Base-by-base conservation (phyloP, 805 yeast genomes). In the Monosporozyma unispora region DNA sequence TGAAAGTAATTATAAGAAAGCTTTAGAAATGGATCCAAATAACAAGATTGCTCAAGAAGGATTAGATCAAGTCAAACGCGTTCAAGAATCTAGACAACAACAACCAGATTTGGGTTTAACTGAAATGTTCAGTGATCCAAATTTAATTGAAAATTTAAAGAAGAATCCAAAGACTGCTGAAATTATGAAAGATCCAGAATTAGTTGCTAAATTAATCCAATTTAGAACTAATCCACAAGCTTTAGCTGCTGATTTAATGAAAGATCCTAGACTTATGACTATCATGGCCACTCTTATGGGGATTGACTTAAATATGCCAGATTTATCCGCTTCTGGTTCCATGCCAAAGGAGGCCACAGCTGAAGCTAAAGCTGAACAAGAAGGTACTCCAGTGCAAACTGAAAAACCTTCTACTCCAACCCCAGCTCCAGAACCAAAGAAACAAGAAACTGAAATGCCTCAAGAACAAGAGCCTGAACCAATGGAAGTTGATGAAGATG, bases 11-110 rank as follows among this genome's bases (percentile, higher is more conserved):
- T 91, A 88, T 69, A 72, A 80, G 55, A 83, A 84, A 66, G 95
- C 96, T 7, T 70, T 91, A 56, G 85, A 84, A 61, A 67, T 89
- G 51, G 98, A 91, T 58, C 76, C 93, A 25, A 48, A 72, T 48
- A 93, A 93, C 66, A 81, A 87, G 52, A 86, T 87, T 80, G 97
- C 98, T 39, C 75, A 82, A 66, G 81, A 81, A 45, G 99, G 98
- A 3, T 69, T 90, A 52, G 70, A 76, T 48, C 76, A 85, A 47
- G 89, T 89, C 22, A 78, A 80, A 47, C 76, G 76, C 41, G 82
- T 89, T 12, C 73, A 79, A 50, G 64, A 66, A 31, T 60, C 77
- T 14, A 75, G 79, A 60, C 75, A 77, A 45, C 61, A 64, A 31
- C 64, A 71, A 47, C 87, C 89, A 14, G 91, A 81, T 61, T 66